Evolutionary conservation across 148 eudicot genomes (phyloP), one percentile per base, ranked within the genome.

Genomic region (Tetragonia tetragonoides): DNA sequence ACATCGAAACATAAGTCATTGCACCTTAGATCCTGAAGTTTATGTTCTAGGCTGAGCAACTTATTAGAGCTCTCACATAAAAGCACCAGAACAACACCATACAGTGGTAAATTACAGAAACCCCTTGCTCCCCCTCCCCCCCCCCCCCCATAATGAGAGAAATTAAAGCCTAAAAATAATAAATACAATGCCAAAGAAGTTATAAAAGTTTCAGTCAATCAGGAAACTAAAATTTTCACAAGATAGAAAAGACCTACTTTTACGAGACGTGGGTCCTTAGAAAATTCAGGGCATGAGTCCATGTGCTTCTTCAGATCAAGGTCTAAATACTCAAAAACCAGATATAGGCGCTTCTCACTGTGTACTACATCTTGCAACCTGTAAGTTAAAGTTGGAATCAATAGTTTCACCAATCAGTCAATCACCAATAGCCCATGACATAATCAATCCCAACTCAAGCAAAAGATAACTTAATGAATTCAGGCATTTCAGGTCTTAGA

Each of bases 301-400:
- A 95, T 95, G 84, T 95, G 94, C 69, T 95, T 93, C 92, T 93
- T 93, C 89, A 95, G 81, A 82, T 95, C 99, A 84, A 95, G 82
- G 85, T 95, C 99, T 75, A 95, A 86, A 86, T 93, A 95, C 87
- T 95, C 99, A 86, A 95, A 95, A 53, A 95, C 99, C 83, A 95
- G 86, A 87, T 95, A 95, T 24, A 95, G 66, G 65, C 99, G 89
- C 87, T 89, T 93, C 80, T 95, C 99, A 83, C 91, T 88, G 89
- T 95, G 99, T 66, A 93, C 97, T 17, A 95, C 99, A 86, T 95
- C 99, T 81, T 91, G 92, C 83, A 95, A 84, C 92, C 99, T 95
- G 89, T 74, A 72, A 82, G 59, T 59, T 64, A 74, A 53, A 66
- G 70, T 75, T 38, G 46, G 46, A 72, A 75, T 38, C 34, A 44